Evolutionary conservation across 73 alveolate species (phyloP).

Genomic region (Blepharisma stoltei): DNA sequence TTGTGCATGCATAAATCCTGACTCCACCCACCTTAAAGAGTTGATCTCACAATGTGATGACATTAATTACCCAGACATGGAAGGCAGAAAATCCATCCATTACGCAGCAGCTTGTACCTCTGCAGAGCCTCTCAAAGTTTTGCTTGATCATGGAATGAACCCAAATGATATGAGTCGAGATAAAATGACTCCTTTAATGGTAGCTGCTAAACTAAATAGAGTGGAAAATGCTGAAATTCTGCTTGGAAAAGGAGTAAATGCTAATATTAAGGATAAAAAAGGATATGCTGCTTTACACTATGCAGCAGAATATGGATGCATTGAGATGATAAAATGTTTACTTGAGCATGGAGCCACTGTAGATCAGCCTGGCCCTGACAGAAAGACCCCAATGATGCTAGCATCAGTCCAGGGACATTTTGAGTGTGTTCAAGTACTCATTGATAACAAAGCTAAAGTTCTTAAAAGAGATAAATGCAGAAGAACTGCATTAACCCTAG

Average conservation of each 20-base stretch:
- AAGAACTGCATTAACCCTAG: conserved; percentile 86
- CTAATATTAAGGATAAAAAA: conserved; percentile 62
- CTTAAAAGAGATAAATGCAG: conserved; percentile 83
- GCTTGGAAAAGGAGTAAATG: conserved; percentile 30
- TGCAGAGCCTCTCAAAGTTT: conserved; percentile 74
- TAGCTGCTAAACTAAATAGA: conserved; percentile 6
- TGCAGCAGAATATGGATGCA: conserved; percentile 86
- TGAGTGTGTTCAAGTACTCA: conserved; percentile 69
- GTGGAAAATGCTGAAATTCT: conserved; percentile 1
- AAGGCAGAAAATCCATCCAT: conserved; percentile 83
- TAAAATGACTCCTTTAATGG: conserved; percentile 82
- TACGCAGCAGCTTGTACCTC: conserved; percentile 96
- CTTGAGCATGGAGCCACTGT: conserved; percentile 71
- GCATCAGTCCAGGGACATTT: conserved; percentile 92
- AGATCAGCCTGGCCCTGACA: conserved; percentile 72
- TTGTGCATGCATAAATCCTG: conserved; percentile 96
- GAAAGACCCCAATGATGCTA: conserved; percentile 84
- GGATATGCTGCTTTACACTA: conserved; percentile 87
- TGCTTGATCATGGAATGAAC: conserved; percentile 78
- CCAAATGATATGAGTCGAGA: conserved; percentile 75
- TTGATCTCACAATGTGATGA: conserved; percentile 76
- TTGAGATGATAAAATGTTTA: conserved; percentile 72
- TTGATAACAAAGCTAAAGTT: conserved; percentile 79
- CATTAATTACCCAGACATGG: conserved; percentile 30
- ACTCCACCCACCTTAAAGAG: conserved; percentile 60